A percentile compares a stretch with the other conserved stretches of the same genome.
Evolutionary conservation across 371 early-diverging fungal species (phyloP).

Genomic region (Zopfochytrium polystomum): DNA sequence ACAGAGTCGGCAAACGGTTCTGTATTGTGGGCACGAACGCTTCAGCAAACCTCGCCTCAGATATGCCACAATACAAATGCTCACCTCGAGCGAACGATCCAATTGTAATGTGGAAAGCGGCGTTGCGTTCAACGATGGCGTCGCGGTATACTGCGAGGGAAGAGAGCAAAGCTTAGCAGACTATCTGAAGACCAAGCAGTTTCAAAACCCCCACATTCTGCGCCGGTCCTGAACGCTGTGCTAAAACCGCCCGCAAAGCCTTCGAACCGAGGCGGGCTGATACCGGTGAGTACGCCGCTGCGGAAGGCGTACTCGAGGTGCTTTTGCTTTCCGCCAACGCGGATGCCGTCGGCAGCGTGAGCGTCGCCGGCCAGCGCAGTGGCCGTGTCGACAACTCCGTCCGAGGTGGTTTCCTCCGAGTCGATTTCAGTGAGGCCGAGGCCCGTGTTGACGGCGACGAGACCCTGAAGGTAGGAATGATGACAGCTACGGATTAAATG

Average conservation of each 20-base stretch:
- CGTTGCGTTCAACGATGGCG: conserved; percentile 56
- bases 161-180: background rate
- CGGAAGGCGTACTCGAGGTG: conserved; percentile 22
- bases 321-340: conserved; percentile 30
- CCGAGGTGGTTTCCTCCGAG: conserved; percentile 26
- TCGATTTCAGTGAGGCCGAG: conserved; percentile 40
- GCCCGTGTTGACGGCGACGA: conserved; percentile 24
- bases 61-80: background rate
- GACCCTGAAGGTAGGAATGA: conserved; percentile 4
- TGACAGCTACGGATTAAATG: background rate
- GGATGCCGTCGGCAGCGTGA: conserved; percentile 30
- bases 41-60: background rate
- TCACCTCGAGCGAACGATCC: conserved; percentile 30
- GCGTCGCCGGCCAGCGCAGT: conserved; percentile 13
- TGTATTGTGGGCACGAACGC: conserved; percentile 1
- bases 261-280: conserved; percentile 6
- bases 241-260: conserved; percentile 23
- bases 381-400: conserved; percentile 15
- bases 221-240: conserved; percentile 17
- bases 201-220: conserved; percentile 6
- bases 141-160: conserved; percentile 31
- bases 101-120: conserved; percentile 53
- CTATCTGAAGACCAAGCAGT: background rate
- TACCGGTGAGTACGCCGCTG: conserved; percentile 20
- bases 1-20: conserved; percentile 39